phyloP scores from a whole-genome alignment of 306 rosid genomes.

The Trifolium dubium region DNA sequence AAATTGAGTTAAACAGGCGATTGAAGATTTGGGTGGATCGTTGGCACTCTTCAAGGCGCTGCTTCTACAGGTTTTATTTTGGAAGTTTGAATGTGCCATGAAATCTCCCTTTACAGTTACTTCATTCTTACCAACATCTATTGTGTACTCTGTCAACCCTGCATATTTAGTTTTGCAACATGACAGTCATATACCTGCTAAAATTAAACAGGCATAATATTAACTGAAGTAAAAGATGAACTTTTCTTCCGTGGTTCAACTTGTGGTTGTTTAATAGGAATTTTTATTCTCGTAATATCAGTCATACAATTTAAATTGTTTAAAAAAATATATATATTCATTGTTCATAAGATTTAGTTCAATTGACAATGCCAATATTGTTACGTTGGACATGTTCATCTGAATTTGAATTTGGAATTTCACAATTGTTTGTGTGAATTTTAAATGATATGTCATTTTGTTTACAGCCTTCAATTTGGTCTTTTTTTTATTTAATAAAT shows the following conservation, averaged over 20 bases:
- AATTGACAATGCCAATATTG: too few relatives aligned
- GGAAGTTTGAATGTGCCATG: constrained; percentile 20
- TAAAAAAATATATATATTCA: too few relatives aligned
- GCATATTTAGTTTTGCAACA: constrained; percentile 36
- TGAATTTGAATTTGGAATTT: too few relatives aligned
- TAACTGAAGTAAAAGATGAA: background rate
- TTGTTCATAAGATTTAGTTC: too few relatives aligned
- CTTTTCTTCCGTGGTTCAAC: too few relatives aligned
- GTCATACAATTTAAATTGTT: too few relatives aligned
- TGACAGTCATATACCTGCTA: background rate
- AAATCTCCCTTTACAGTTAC: constrained; percentile 49
- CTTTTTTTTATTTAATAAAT: too few relatives aligned
- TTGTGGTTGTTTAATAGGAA: background rate
- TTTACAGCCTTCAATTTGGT: too few relatives aligned
- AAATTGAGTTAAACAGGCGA: constrained; percentile 33
- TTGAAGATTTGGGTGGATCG: constrained; percentile 11
- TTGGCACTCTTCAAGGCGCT: constrained; percentile 19
- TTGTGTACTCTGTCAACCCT: constrained; percentile 50
- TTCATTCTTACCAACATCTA: constrained; percentile 46
- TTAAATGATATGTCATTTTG: too few relatives aligned
- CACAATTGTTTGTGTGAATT: too few relatives aligned
- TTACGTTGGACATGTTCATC: too few relatives aligned
- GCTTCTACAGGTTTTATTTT: constrained; percentile 19
- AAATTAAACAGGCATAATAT: background rate
- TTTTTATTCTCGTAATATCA: background rate